Percentiles rank a stretch among this genome's conserved stretches.
phyloP scores from a whole-genome alignment of 1,284 basidiomycete genomes.

The Cystobasidium slooffiae region DNA sequence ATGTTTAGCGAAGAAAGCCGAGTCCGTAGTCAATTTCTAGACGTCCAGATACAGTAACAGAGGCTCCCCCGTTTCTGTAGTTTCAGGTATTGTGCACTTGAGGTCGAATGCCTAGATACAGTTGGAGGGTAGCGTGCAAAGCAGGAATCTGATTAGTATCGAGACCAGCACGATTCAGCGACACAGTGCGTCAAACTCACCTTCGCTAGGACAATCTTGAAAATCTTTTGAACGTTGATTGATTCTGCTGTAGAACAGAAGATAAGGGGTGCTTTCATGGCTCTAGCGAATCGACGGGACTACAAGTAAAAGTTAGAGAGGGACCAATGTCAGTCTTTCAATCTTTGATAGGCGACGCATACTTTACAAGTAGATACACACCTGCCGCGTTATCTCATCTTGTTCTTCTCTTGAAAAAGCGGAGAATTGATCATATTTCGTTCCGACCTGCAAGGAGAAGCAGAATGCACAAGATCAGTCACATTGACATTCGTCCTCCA shows the following conservation, averaged over 20 bases:
- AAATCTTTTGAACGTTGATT: conserved; percentile 95
- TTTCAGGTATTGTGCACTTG: conserved; percentile 95
- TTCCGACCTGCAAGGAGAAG: conserved; percentile 65
- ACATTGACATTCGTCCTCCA: neutral
- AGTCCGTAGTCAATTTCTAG: neutral
- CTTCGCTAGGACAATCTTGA: conserved; percentile 91
- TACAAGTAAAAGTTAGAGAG: conserved; percentile 53
- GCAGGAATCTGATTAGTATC: neutral
- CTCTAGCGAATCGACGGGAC: conserved; percentile 94
- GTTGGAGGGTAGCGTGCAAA: no score
- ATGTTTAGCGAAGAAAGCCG: neutral
- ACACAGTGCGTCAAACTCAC: conserved; percentile 34
- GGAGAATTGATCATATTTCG: conserved; percentile 97
- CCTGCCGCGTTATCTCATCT: conserved; percentile 97
- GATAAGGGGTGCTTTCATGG: conserved; percentile 97
- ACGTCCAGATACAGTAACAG: conserved; percentile 83
- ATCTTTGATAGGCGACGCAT: no score
- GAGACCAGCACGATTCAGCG: conserved; percentile 32
- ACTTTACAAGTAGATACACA: conserved; percentile 50
- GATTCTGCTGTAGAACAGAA: conserved; percentile 97
- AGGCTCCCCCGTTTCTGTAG: conserved; percentile 90
- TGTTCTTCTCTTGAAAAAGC: conserved; percentile 94
- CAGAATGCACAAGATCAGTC: neutral
- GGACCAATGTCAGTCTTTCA: neutral
- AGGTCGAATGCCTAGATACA: conserved; percentile 81